Evolutionary conservation across 2,329 filamentous ascomycete genomes (phyloP), one percentile per base, ranked within the genome.

Genomic region (Incumbomyces delicatus): DNA sequence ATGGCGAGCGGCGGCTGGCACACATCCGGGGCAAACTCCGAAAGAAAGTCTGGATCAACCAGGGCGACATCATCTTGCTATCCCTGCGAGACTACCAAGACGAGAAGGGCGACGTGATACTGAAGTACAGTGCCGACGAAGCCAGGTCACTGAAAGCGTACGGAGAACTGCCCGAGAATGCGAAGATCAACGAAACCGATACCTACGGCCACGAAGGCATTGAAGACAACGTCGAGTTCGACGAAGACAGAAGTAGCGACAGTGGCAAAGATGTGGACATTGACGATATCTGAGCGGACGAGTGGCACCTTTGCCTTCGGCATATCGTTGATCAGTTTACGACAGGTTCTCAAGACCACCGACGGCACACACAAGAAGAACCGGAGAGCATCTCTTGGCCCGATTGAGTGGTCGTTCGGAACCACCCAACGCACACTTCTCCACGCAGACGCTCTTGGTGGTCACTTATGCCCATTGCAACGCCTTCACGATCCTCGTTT

Each of bases 21-120:
- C 83, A 90, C 66, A 87, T 87, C 61, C 87, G 90, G 55, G 90
- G 90, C 72, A 96, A 98, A 73, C 85, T 98, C 62, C 83, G 92
- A 63, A 98, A 98, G 80, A 98, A 98, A 80, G 92, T 96, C 69
- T 95, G 88, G 88, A 95, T 95, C 78, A 95, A 95, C 77, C 88
- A 95, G 74, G 88, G 88, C 64, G 87, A 95, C 67, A 95, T 95
- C 66, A 89, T 90, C 66, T 79, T 90, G 38, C 75, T 90, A 52
- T 89, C 84, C 31, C 82, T 94, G 52, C 85, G 87, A 59, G 88
- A 94, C 68, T 94, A 94, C 73, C 87, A 94, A 67, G 87, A 92
- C 70, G 85, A 90, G 72, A 94, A 94, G 74, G 87, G 85, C 59
- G 87, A 92, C 63, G 86, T 94, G 41, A 90, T 92, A 64, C 81